Conservation (phyloP, 1,284 basidiomycete species). For the Sporisorium scitamineum region DNA sequence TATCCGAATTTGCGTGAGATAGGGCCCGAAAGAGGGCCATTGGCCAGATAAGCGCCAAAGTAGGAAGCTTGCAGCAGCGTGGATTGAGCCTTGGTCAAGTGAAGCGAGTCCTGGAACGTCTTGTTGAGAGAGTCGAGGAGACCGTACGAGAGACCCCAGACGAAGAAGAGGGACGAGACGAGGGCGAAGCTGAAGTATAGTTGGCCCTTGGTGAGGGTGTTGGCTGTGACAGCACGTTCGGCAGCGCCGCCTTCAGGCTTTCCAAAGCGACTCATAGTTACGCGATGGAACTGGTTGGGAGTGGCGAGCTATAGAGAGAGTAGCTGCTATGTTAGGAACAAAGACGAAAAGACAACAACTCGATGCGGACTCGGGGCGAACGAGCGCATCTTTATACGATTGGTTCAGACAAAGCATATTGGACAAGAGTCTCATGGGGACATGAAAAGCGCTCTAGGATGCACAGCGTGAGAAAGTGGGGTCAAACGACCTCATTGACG, state of each 20-base stretch:
- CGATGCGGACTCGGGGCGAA: too few relatives aligned
- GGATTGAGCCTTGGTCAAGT: conserved; percentile 80
- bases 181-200: conserved; percentile 75
- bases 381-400: conserved; percentile 7
- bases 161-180: conserved; percentile 83
- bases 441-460: not conserved
- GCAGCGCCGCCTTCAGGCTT: conserved; percentile 31
- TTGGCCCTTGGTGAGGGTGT: conserved; percentile 27
- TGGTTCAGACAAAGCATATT: too few relatives aligned
- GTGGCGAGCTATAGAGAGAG: not conserved
- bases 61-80: conserved; percentile 87
- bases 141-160: conserved; percentile 76
- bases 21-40: conserved; percentile 54
- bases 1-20: conserved; percentile 69
- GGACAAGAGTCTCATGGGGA: too few relatives aligned
- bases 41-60: conserved; percentile 73
- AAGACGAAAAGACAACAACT: too few relatives aligned
- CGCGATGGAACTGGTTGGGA: not conserved
- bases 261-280: conserved; percentile 28
- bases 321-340: not conserved
- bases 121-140: conserved; percentile 86
- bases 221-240: conserved; percentile 37
- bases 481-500: not conserved
- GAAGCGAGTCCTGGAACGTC: conserved; percentile 80
- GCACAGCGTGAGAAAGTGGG: not conserved